phyloP scores from a whole-genome alignment of 805 yeast genomes.

The Cyberlindnera samutprakarnensis region DNA sequence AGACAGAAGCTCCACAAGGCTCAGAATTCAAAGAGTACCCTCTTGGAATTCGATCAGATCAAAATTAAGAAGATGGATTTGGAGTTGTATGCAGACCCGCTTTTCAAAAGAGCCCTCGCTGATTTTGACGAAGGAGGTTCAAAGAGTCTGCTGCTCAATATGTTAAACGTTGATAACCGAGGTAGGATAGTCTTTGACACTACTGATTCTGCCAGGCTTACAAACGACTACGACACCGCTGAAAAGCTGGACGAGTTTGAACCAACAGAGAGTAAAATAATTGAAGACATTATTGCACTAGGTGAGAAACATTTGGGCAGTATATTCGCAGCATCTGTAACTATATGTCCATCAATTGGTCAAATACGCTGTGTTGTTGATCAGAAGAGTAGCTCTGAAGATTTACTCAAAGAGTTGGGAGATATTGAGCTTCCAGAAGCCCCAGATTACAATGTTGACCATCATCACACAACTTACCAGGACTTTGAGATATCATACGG shows the following conservation, averaged over 20 bases:
- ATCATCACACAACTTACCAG: constrained; percentile 9
- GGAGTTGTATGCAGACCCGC: constrained; percentile 62
- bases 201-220: constrained; percentile 21
- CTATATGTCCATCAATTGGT: constrained; percentile 15
- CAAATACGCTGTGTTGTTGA: constrained; percentile 16
- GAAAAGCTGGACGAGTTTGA: constrained; percentile 4
- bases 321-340: constrained; percentile 1
- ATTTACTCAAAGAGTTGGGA: constrained; percentile 9
- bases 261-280: constrained; percentile 3
- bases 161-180: constrained; percentile 43
- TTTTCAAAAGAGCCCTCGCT: constrained; percentile 62
- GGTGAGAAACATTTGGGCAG: constrained; percentile 10
- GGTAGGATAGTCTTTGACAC: constrained; percentile 65
- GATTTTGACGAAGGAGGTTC: constrained; percentile 82
- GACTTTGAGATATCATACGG: constrained; percentile 11
- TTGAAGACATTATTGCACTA: constrained; percentile 4
- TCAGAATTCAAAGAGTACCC: constrained; percentile 32
- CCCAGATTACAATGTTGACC: constrained; percentile 1
- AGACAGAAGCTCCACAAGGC: constrained; percentile 11
- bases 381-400: constrained; percentile 11
- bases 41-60: constrained; percentile 44
- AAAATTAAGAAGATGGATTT: constrained; percentile 50
- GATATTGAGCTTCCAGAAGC: constrained; percentile 5
- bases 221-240: constrained; percentile 18
- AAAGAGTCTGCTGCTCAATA: constrained; percentile 55